These are phyloP conservation scores for Orychophragmus violaceus DNA, from an alignment of 345 rosid species.

Conservation along the genomic window DNA sequence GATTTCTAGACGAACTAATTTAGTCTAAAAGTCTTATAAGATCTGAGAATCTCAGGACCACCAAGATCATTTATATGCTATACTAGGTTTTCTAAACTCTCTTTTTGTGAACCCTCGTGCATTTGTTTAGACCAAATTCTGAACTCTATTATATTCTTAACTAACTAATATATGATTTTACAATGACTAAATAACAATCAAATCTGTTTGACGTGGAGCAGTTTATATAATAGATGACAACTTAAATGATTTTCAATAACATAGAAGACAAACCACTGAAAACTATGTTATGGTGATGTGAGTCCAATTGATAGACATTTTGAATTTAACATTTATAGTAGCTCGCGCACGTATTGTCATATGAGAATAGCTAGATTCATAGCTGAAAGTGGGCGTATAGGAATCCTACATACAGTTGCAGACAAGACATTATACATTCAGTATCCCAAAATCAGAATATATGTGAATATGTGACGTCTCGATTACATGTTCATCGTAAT, in stretches of 20 bases:
- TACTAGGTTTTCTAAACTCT: neutral
- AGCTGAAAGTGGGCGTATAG: neutral
- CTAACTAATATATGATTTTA: neutral
- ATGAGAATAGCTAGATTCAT: neutral
- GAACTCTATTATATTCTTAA: neutral
- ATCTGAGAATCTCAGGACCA: constrained; percentile 23
- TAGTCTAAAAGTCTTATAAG: constrained; percentile 11
- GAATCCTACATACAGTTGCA: neutral
- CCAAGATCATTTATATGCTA: constrained; percentile 3
- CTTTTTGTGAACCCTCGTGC: constrained; percentile 1
- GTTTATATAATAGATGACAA: neutral
- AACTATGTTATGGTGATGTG: neutral
- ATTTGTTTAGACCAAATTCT: neutral
- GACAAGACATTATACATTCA: neutral
- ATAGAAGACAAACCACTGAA: too few species aligned
- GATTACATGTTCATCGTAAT: neutral
- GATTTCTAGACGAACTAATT: constrained; percentile 1
- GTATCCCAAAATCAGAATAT: neutral
- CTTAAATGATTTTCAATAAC: neutral
- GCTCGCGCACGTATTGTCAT: neutral
- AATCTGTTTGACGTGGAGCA: neutral
- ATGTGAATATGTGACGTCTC: neutral
- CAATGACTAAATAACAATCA: neutral
- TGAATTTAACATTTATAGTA: neutral
- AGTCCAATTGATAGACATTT: neutral